phyloP scores from a whole-genome alignment of 495 filamentous ascomycete genomes.

The Parmelia sp. region DNA sequence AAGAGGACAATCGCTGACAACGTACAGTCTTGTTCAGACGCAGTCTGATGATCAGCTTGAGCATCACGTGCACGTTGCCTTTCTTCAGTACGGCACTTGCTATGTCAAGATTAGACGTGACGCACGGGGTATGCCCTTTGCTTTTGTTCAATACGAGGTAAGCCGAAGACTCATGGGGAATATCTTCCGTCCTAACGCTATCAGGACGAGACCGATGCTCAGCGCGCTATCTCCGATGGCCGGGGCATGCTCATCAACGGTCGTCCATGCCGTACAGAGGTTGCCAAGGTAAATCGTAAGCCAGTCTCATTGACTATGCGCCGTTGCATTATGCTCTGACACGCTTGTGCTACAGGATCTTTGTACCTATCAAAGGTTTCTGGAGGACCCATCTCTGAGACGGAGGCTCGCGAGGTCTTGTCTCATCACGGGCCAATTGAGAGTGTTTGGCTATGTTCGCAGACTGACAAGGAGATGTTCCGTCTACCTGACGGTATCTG shows the following conservation, averaged over 20 bases:
- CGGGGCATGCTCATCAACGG: slow-evolving; percentile 45
- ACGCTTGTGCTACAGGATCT: slow-evolving; percentile 33
- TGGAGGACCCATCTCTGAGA: slow-evolving; percentile 35
- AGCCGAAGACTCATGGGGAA: slow-evolving; percentile 18
- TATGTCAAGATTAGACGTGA: slow-evolving; percentile 60
- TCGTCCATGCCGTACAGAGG: slow-evolving; percentile 54
- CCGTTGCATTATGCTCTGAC: slow-evolving; percentile 4
- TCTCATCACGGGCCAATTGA: slow-evolving; percentile 24
- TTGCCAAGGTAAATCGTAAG: slow-evolving; percentile 49
- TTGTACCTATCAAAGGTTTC: slow-evolving; percentile 43
- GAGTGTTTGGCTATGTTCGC: slow-evolving; percentile 27
- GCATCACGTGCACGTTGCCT: slow-evolving; percentile 45
- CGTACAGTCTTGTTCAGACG: slow-evolving; percentile 32
- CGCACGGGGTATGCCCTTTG: slow-evolving; percentile 51
- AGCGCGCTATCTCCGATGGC: slow-evolving; percentile 41
- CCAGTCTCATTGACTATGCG: neutral
- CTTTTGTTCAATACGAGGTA: slow-evolving; percentile 58
- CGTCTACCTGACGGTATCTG: slow-evolving; percentile 43
- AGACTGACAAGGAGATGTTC: slow-evolving; percentile 34
- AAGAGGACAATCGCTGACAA: slow-evolving; percentile 3
- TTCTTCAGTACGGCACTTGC: slow-evolving; percentile 47
- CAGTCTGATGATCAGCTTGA: slow-evolving; percentile 46
- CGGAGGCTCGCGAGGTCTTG: slow-evolving; percentile 41
- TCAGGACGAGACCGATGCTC: slow-evolving; percentile 40
- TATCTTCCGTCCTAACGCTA: slow-evolving; percentile 24